These are phyloP conservation scores for Wickerhamiella australiensis DNA, from an alignment of 805 yeast species.

Conservation along the genomic window DNA sequence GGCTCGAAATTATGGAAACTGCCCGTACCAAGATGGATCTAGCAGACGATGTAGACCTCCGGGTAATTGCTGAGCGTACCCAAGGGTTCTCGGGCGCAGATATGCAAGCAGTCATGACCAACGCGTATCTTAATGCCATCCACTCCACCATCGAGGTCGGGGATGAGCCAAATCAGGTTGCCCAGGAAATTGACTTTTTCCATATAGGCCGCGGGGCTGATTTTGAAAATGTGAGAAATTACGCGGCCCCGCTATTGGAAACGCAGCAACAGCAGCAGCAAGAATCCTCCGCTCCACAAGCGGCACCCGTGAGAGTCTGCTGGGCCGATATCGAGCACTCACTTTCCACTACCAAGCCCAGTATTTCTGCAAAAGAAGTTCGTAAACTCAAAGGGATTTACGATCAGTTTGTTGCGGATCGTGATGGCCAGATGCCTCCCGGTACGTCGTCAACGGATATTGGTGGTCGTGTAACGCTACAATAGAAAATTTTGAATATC, in stretches of 20 bases:
- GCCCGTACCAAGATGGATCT: conserved; percentile 51
- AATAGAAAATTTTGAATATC: neutral
- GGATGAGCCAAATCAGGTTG: neutral
- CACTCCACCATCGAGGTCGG: conserved; percentile 37
- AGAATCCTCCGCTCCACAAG: neutral
- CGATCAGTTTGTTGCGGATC: conserved; percentile 53
- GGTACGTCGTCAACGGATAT: conserved; percentile 69
- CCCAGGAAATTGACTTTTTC: conserved; percentile 12
- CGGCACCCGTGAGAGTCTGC: conserved; percentile 34
- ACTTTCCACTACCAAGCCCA: conserved; percentile 69
- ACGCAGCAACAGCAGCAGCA: neutral
- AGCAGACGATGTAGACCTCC: conserved; percentile 39
- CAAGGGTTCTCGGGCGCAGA: conserved; percentile 91
- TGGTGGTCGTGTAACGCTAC: conserved; percentile 64
- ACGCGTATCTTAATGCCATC: conserved; percentile 76
- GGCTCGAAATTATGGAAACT: conserved; percentile 54
- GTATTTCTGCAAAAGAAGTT: conserved; percentile 66
- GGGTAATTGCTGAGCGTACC: conserved; percentile 44
- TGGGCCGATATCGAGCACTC: conserved; percentile 50
- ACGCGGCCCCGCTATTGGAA: conserved; percentile 6
- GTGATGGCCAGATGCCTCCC: conserved; percentile 82
- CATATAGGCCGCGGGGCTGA: conserved; percentile 16
- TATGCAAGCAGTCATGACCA: conserved; percentile 80
- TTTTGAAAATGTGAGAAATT: conserved; percentile 9
- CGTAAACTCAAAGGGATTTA: conserved; percentile 53